Base-by-base conservation (phyloP, 306 rosid genomes). In the Fagus sylvatica region DNA sequence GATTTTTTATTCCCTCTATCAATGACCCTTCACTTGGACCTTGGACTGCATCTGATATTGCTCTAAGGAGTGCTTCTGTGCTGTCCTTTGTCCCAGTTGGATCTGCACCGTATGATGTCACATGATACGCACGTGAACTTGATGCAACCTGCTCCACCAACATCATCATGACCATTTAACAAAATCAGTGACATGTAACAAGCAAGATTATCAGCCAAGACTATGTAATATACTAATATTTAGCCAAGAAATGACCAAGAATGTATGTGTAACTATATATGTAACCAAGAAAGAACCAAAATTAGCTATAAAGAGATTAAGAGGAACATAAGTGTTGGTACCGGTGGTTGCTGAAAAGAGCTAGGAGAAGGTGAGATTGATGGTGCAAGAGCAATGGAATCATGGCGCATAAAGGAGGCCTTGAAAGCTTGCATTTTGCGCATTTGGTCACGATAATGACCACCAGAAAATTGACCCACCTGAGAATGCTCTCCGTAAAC, bases 31-130 rank as follows among this genome's bases (percentile, higher is more conserved):
- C 69, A 60, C 74, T 65, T 7, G 75, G 78, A 40, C 74, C 85
- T 32, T 82, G 74, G 13, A 73, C 46, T 69, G 93, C 98, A 49
- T 88, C 98, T 51, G 87, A 80, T 54, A 95, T 87, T 66, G 92
- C 98, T 77, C 55, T 65, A 17, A 84, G 85, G 30, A 95, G 46
- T 2, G 96, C 95, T 6, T 83, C 89, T 1, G 96, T 93, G 78
- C 99, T 95, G 67, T 95, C 99, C 33, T 57, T 78, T 53, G 65
- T 84, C 4, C 97, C 99, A 0, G 91, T 91, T 19, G 98, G 96
- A 80, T 95, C 99, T 41, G 96, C 98, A 3, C 99, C 99, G 71
- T 87, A 95, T 0, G 88, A 66, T 37, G 96, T 95, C 65, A 87
- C 93, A 71, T 6, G 87, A 79, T 86, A 91, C 43, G 85, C 89